These are phyloP conservation scores for Fraxinus americana DNA, from an alignment of 257 asterid genomes.

Conservation along the genomic window DNA sequence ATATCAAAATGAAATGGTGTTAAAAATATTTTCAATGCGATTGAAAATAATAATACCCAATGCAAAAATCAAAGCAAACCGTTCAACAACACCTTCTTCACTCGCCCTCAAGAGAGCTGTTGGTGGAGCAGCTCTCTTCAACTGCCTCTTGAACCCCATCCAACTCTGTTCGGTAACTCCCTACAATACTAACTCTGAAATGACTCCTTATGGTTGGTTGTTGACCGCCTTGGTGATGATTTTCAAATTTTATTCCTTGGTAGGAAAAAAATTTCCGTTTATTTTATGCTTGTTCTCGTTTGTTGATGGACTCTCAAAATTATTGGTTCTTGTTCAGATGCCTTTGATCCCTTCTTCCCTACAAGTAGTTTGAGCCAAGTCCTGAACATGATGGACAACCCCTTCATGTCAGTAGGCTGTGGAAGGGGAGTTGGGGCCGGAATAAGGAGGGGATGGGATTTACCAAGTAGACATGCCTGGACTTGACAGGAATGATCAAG, in stretches of 20 bases:
- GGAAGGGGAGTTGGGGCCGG: conserved; percentile 6
- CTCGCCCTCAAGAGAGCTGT: conserved; percentile 33
- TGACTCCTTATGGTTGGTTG: conserved; percentile 25
- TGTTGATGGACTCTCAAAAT: neutral
- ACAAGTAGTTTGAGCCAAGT: conserved; percentile 67
- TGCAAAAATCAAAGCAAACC: neutral
- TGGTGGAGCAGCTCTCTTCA: conserved; percentile 10
- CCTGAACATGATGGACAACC: conserved; percentile 63
- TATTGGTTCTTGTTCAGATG: conserved; percentile 33
- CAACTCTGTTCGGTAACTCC: conserved; percentile 20
- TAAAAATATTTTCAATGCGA: no score
- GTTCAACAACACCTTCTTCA: conserved; percentile 35
- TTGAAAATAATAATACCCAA: no score
- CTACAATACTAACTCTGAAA: conserved; percentile 38
- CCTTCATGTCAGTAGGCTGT: conserved; percentile 7
- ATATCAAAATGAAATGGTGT: no score
- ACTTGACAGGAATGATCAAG: conserved; percentile 44
- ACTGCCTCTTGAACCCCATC: conserved; percentile 24
- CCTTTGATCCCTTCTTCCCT: conserved; percentile 59
- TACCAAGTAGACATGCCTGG: conserved; percentile 54
- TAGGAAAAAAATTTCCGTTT: neutral
- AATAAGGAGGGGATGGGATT: conserved; percentile 40
- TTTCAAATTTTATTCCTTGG: conserved; percentile 41
- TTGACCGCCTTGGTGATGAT: conserved; percentile 32
- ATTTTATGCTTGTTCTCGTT: neutral